Percentiles rank a stretch among this genome's conserved stretches.
phyloP scores from a whole-genome alignment of 1,284 basidiomycete species.

The Stygiomarasmius scandens region DNA sequence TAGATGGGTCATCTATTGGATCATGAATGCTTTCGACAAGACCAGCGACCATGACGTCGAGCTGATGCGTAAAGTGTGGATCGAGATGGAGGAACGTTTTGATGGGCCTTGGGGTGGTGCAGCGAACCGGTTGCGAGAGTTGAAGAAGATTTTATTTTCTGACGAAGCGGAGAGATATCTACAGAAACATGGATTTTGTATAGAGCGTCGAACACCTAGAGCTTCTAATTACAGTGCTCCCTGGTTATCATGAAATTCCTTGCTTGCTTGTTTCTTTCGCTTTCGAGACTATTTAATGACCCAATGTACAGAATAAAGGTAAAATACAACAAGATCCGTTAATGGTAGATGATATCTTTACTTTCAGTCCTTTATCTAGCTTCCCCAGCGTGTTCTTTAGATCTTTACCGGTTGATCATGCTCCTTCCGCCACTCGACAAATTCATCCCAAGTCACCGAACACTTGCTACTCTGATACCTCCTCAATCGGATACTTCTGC shows the following conservation, averaged over 20 bases:
- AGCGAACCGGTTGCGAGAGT: constrained; percentile 44
- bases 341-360: not conserved
- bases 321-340: constrained; percentile 1
- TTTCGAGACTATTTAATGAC: not conserved
- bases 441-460: constrained; percentile 77
- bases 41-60: constrained; percentile 52
- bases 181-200: constrained; percentile 4
- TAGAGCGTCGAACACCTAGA: not conserved
- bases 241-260: not conserved
- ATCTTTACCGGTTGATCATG: constrained; percentile 28
- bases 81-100: constrained; percentile 55
- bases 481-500: constrained; percentile 76
- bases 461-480: constrained; percentile 87
- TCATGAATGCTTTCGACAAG: constrained; percentile 61
- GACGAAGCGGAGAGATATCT: constrained; percentile 16
- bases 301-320: not conserved
- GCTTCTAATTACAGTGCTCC: not conserved
- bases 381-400: not conserved
- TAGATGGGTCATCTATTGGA: constrained; percentile 59
- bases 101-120: constrained; percentile 45
- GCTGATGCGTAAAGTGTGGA: constrained; percentile 57
- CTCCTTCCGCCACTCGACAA: constrained; percentile 66
- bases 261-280: not conserved
- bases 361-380: not conserved
- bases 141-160: constrained; percentile 43